These are phyloP conservation scores for Fraxinus dipetala DNA, from an alignment of 305 asterid genomes.

Conservation along the genomic window DNA sequence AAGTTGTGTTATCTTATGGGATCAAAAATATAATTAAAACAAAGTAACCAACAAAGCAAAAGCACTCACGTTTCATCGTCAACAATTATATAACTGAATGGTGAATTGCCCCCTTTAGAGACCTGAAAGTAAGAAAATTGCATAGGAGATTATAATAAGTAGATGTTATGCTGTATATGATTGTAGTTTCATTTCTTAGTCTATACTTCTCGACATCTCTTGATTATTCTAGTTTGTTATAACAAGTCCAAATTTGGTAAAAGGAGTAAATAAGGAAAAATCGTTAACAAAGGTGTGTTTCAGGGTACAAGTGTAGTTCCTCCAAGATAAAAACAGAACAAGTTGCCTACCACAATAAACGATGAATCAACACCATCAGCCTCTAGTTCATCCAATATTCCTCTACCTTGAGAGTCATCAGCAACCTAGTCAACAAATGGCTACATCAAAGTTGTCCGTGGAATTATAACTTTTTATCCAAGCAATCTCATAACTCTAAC, in stretches of 20 bases:
- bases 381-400: conserved; percentile 72
- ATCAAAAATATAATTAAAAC: conserved; percentile 7
- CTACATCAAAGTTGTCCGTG: conserved; percentile 7
- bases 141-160: conserved; percentile 5
- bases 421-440: conserved; percentile 59
- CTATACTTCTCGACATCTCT: neutral
- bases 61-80: conserved; percentile 84
- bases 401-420: conserved; percentile 87
- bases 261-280: neutral
- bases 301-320: neutral
- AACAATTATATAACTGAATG: conserved; percentile 89
- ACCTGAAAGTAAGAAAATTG: conserved; percentile 51
- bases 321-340: neutral
- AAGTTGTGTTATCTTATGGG: neutral
- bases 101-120: conserved; percentile 93
- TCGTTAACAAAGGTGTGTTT: neutral
- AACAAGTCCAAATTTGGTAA: neutral
- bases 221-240: neutral
- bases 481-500: conserved; percentile 6
- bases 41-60: conserved; percentile 19
- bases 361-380: conserved; percentile 88
- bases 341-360: conserved; percentile 58
- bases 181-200: neutral
- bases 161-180: neutral
- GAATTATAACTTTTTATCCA: neutral